phyloP scores from a whole-genome alignment of 2,329 filamentous ascomycete species.

The Alternaria angustiovoidea region DNA sequence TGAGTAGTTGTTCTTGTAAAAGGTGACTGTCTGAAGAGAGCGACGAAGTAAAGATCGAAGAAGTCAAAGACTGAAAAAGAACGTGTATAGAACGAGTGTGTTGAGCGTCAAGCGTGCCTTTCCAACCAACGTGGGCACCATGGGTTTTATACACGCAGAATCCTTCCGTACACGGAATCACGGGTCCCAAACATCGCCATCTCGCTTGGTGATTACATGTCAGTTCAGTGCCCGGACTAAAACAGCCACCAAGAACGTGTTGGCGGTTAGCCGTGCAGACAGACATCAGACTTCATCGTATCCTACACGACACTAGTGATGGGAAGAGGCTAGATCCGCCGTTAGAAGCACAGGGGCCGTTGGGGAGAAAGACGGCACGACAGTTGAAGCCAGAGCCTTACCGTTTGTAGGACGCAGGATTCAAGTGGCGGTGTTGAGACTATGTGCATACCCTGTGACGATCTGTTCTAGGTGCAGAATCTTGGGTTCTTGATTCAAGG shows the following conservation, averaged over 20 bases:
- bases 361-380: conserved; percentile 20
- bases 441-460: conserved; percentile 7
- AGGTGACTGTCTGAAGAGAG: conserved; percentile 24
- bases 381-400: conserved; percentile 3
- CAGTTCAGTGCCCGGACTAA: conserved; percentile 21
- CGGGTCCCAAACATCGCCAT: conserved; percentile 17
- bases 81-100: conserved; percentile 32
- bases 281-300: conserved; percentile 17
- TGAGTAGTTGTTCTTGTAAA: conserved; percentile 18
- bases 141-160: conserved; percentile 31
- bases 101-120: conserved; percentile 44
- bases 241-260: conserved; percentile 20
- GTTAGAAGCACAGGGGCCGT: conserved; percentile 26
- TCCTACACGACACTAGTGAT: conserved; percentile 20
- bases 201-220: conserved; percentile 28
- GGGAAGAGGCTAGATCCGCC: conserved; percentile 21
- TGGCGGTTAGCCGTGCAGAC: conserved; percentile 19
- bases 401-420: conserved; percentile 1
- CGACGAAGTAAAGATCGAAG: conserved; percentile 26
- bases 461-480: conserved; percentile 15
- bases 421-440: conserved; percentile 3
- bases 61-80: conserved; percentile 30
- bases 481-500: background rate
- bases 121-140: conserved; percentile 13
- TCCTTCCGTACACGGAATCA: conserved; percentile 2